Base-by-base conservation (phyloP, 805 yeast genomes). In the Yamadazyma insecticola region DNA sequence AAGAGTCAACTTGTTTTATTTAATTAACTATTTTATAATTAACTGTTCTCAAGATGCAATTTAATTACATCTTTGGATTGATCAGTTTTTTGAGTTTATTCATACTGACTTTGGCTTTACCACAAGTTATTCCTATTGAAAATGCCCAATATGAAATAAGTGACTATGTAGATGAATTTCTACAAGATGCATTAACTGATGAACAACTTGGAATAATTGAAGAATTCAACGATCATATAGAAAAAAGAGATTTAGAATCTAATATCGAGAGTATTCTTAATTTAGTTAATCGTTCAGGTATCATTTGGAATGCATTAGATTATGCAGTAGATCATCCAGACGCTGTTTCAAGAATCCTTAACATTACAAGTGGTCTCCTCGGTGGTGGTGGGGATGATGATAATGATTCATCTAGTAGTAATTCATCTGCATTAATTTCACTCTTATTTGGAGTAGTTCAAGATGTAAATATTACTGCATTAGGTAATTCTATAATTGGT, bases 251-350 rank as follows among this genome's bases (percentile, higher is more conserved):
- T 23, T 18, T 36, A 23, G 50, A 51, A 21, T 32, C 37, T 14
- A 43, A 55, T 3, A 39, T 58, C 11, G 62, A 48, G 21, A 24
- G 33, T 6, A 32, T 55, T 4, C 35, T 63, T 13, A 26, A 40
- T 4, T 31, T 48, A 5, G 41, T 63, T 14, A 63, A 65, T 41
- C 36, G 31, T 10, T 47, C 68, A 0, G 64, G 62, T 15, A 37
- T 65, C 14, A 37, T 65, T 24, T 65, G 54, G 43, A 41, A 40
- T 10, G 50, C 50, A n/a, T 50, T 65, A 29, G 67, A 65, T 35
- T 53, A 48, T 18, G 47, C 59, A 14, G 64, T 62, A 4, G 58
- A 48, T 24, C 41, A 49, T 36, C 59, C 63, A 6, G 28, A 31
- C 8, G 37, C 59, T 27, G 48, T 63, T 26, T 39, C 43, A 29